These are phyloP conservation scores for Hysterium pulicare DNA, from an alignment of 2,329 filamentous ascomycete genomes.

Conservation along the genomic window DNA sequence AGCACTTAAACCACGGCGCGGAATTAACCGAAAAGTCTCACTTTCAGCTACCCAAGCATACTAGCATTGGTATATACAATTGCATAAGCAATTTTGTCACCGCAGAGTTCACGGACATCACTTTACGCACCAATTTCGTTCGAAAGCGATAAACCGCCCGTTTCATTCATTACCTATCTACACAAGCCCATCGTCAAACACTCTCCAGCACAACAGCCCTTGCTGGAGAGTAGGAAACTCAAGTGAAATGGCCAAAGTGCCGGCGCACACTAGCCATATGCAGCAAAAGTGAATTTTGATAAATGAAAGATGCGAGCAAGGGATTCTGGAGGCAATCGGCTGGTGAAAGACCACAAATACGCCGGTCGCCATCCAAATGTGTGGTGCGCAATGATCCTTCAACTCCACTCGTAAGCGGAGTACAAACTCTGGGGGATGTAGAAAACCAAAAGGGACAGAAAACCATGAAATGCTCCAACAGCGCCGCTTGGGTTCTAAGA, in stretches of 20 bases:
- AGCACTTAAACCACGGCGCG: no score
- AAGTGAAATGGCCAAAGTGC: background rate
- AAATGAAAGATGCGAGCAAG: background rate
- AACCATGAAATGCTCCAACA: conserved; percentile 1
- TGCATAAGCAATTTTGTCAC: no score
- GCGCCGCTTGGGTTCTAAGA: conserved; percentile 10
- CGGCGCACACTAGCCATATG: background rate
- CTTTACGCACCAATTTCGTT: no score
- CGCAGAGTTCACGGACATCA: no score
- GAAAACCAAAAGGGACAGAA: conserved; percentile 9
- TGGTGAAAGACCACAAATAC: no score
- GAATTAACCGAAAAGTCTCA: no score
- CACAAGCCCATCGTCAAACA: conserved; percentile 1
- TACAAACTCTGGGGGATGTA: no score
- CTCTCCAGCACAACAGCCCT: background rate
- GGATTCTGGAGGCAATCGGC: no score
- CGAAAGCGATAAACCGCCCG: background rate
- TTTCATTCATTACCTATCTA: conserved; percentile 10
- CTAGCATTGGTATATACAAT: no score
- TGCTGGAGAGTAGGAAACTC: no score
- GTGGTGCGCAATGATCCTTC: conserved; percentile 2
- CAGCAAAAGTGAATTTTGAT: background rate
- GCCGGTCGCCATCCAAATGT: background rate
- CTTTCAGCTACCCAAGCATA: no score
- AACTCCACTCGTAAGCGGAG: conserved; percentile 2